Base-by-base conservation (phyloP, 768 basidiomycete species). In the Suillus occidentalis region DNA sequence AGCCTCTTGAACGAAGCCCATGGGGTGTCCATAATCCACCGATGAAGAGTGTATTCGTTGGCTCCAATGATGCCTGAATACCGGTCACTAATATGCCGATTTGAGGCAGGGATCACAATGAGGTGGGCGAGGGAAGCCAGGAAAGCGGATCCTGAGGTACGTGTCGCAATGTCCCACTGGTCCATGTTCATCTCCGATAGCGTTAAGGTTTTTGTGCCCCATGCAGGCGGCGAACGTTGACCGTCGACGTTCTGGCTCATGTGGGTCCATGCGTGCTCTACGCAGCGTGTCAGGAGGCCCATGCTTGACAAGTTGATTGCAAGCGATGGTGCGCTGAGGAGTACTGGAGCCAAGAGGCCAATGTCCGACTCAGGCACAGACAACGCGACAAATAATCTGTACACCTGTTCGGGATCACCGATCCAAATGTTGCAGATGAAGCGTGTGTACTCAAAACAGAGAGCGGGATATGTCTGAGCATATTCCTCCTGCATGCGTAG, bases 121-220 rank as follows among this genome's bases (percentile, higher is more conserved):
- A 83, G 71, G 63, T 79, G 79, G 1, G 79, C 77, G 25, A 82
- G 66, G n/a, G 73, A 72, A n/a, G 70, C 66, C 4, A 83, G 72
- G 67, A 80, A 80, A 3, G 69, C 66, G 1, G 68, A 45, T 6
- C 82, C 81, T 10, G 50, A 50, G 50, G 50, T 6, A 50, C 7
- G 7, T 25, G 1, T 9, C 72, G 71, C n/a, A 52, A 37, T 10
- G 66, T 77, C 20, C 71, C 71, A 25, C 68, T 74, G 36, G 81
- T 62, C 3, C 74, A 71, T 52, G 72, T 75, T 80, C 80, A 82
- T 9, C 6, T 81, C 80, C 10, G 72, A 73, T 31, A 82, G 70
- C 0, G 76, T 77, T 18, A 80, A 70, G 36, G 69, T 62, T 13
- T 22, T 43, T 9, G 57, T 66, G 22, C 47, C 28, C 66, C 66